Base-by-base conservation (phyloP, 2,329 filamentous ascomycete genomes). In the Colletotrichum lupini region DNA sequence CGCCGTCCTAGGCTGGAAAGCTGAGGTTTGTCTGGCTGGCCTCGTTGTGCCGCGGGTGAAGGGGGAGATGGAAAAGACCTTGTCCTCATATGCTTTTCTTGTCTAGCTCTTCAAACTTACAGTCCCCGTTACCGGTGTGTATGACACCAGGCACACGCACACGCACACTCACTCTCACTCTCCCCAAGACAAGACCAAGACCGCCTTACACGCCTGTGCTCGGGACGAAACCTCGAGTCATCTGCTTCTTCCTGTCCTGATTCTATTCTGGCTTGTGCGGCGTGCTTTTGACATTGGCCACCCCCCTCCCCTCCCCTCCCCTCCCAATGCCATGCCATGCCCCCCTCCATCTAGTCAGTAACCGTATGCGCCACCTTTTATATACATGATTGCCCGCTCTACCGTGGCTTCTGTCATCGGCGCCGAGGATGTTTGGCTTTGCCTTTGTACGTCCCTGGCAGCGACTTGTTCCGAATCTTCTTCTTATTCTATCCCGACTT, bases 361-460 rank as follows among this genome's bases (percentile, higher is more conserved):
- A 6, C 42, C 42, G 42, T 37, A 35, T 55, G 35, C 73, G 71
- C 71, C 62, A 66, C 71, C 62, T 75, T 61, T 61, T 66, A 71
- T 74, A 68, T 66, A 64, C 22, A 52, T 28, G 49, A 19, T 24
- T 61, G 61, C 30, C 61, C 61, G 56, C 37, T 61, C 49, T 67
- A 59, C 73, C 73, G 73, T 75, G 73, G 73, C 73, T 74, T 70
- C 71, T 67, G 42, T 75, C 68, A 60, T 67, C 61, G 58, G 71
- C 73, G 49, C 73, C 73, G 73, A 75, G 73, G 73, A 74, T 75
- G 71, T 75, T 37, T 65, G 56, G 42, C 67, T 70, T 72, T 65
- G 56, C 32, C 67, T 70, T 72, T 68, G 68, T 72, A 72, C 37
- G 32, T 67, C 37, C 37, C 68, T 46, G 62, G 37, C 37, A 53